Percentiles rank a stretch among this genome's conserved stretches.
phyloP scores from a whole-genome alignment of 2,329 filamentous ascomycete species.

The Fusarium sp. region DNA sequence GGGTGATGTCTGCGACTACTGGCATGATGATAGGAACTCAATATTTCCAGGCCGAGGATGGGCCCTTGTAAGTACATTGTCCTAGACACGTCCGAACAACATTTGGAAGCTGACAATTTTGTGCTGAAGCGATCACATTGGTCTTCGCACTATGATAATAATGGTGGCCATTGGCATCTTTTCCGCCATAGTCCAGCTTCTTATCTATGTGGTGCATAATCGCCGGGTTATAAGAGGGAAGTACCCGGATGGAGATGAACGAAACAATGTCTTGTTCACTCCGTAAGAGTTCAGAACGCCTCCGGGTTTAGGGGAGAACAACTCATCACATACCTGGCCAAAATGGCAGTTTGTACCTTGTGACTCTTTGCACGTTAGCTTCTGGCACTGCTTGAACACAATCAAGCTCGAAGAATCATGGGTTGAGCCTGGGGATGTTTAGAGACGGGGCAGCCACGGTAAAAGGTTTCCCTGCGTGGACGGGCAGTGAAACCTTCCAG shows the following conservation, averaged over 20 bases:
- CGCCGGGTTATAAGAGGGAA: slow-evolving; percentile 42
- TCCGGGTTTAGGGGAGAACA: no score
- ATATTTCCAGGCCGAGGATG: slow-evolving; percentile 58
- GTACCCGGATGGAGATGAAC: neutral
- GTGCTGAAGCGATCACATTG: slow-evolving; percentile 54
- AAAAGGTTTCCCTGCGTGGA: neutral
- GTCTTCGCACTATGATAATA: slow-evolving; percentile 58
- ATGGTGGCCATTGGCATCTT: slow-evolving; percentile 57
- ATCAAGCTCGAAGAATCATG: neutral
- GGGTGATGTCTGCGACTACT: slow-evolving; percentile 63
- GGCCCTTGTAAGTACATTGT: slow-evolving; percentile 50
- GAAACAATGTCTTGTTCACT: neutral
- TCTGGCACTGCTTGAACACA: neutral
- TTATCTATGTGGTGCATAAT: slow-evolving; percentile 55
- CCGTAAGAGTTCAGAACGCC: neutral
- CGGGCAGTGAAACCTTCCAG: neutral
- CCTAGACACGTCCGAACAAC: neutral
- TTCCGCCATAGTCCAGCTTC: slow-evolving; percentile 55
- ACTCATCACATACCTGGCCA: no score
- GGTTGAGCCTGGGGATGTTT: neutral
- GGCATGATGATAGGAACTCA: slow-evolving; percentile 64
- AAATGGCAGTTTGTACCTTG: no score
- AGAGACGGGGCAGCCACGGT: neutral
- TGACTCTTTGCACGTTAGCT: no score
- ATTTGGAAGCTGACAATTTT: neutral